These are phyloP conservation scores for Starmerella tilneyi DNA, from an alignment of 805 yeast species.

Conservation along the genomic window DNA sequence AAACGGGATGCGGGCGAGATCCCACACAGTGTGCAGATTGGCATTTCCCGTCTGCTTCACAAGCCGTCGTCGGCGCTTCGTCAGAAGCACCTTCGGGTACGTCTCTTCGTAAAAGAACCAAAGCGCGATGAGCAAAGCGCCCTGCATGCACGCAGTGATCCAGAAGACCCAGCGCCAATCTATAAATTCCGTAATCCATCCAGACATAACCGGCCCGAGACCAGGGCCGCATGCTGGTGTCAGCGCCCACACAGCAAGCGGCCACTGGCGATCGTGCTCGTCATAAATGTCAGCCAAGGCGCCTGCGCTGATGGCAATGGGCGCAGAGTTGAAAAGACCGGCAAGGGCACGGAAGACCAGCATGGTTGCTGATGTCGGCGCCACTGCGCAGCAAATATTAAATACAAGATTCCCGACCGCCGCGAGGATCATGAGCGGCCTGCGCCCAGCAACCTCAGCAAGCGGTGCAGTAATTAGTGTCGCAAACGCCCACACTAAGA, in stretches of 20 bases:
- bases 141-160: slow-evolving; percentile 47
- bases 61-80: slow-evolving; percentile 38
- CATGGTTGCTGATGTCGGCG: slow-evolving; percentile 46
- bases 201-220: slow-evolving; percentile 39
- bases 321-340: slow-evolving; percentile 59
- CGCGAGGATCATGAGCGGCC: slow-evolving; percentile 43
- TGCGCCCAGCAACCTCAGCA: slow-evolving; percentile 57
- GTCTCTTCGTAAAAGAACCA: slow-evolving; percentile 45
- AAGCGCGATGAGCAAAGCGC: slow-evolving; percentile 38
- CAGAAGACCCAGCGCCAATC: slow-evolving; percentile 60
- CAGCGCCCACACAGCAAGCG: slow-evolving; percentile 47
- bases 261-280: slow-evolving; percentile 42
- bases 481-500: slow-evolving; percentile 61
- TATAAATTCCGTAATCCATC: slow-evolving; percentile 43
- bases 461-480: slow-evolving; percentile 59
- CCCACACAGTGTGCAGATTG: slow-evolving; percentile 50
- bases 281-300: slow-evolving; percentile 51
- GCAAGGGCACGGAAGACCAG: slow-evolving; percentile 51
- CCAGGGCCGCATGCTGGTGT: slow-evolving; percentile 57
- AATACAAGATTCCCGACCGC: slow-evolving; percentile 37
- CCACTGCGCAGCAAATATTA: slow-evolving; percentile 49
- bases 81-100: slow-evolving; percentile 46
- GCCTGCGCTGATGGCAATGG: slow-evolving; percentile 61
- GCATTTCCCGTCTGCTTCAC: slow-evolving; percentile 47
- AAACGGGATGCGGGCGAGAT: slow-evolving; percentile 29